Percentiles rank a stretch among this genome's conserved stretches.
Evolutionary conservation across 768 basidiomycete species (phyloP).

Genomic region (Calocybe gangraenosa): DNA sequence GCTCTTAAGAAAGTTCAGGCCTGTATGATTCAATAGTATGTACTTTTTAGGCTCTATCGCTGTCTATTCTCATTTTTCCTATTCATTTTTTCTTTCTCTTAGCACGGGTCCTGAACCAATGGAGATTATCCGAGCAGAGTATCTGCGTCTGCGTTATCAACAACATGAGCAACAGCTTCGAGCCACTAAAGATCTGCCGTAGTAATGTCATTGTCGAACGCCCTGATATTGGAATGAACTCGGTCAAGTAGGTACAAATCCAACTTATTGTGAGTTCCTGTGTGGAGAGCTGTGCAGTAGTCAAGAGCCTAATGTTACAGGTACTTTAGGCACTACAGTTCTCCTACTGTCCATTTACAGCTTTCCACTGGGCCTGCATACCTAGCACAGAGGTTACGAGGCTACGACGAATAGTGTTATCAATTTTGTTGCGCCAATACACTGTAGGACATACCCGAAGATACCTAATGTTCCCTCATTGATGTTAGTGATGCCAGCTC

Average conservation of each 20-base stretch:
- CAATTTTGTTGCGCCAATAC: slow-evolving; percentile 4
- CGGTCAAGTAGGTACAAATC: too few relatives aligned
- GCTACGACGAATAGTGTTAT: slow-evolving; percentile 35
- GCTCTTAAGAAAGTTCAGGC: slow-evolving; percentile 67
- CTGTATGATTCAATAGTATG: slow-evolving; percentile 80
- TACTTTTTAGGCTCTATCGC: slow-evolving; percentile 5
- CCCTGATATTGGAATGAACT: neutral
- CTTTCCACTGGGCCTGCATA: slow-evolving; percentile 60
- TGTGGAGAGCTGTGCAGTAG: too few relatives aligned
- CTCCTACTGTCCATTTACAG: slow-evolving; percentile 39
- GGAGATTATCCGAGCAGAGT: slow-evolving; percentile 68
- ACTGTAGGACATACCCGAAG: slow-evolving; percentile 56
- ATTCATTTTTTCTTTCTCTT: slow-evolving; percentile 2
- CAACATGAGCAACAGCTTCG: slow-evolving; percentile 21
- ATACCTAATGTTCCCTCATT: slow-evolving; percentile 86
- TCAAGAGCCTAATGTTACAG: too few relatives aligned
- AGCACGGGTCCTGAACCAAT: slow-evolving; percentile 76
- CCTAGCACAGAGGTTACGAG: slow-evolving; percentile 71
- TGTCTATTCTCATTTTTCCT: neutral
- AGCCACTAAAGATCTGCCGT: neutral
- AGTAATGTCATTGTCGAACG: neutral
- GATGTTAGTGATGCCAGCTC: slow-evolving; percentile 66
- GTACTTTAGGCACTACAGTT: too few relatives aligned
- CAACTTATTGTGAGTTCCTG: too few relatives aligned
- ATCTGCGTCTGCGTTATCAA: slow-evolving; percentile 59